Evolutionary conservation across 208 protist species (phyloP), one percentile per base, ranked within the genome.

Genomic region (Borovskyia barvae): DNA sequence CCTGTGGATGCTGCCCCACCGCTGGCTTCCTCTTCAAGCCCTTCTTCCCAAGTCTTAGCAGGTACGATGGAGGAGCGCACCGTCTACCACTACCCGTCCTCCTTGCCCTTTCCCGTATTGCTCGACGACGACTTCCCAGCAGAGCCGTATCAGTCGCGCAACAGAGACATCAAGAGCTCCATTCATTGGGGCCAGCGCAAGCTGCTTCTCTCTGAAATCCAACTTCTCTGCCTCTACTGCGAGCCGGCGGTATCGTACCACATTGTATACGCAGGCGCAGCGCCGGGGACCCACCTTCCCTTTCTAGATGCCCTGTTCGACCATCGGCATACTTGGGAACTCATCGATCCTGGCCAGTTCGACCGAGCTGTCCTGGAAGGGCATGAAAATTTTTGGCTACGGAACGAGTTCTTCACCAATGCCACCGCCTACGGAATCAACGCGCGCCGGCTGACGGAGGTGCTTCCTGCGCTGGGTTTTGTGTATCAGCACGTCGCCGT

Each of bases 141-240:
- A 1, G 80, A 94, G 77, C 32, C 46, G 43, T 98, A 98, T 58
- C 77, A 79, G 5, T 92, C 88, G 3, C 82, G 95, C 28, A 80
- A 77, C 53, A 49, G 42, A 3, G 84, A 97, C 33, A 66, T 87
- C 22, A 98, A 98, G 72, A 92, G 82, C 12, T 77, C 90, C 6
- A 79, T 95, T 17, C 97, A 98, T 72, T 98, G 97, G 95, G 97
- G 97, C 2, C 96, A 98, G 82, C 81, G 97, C 7, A 98, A 98
- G 72, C 74, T 98, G 0, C 69, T 98, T 7, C 60, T 98, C 11
- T 97, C 92, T 4, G 96, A 98, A 67, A 93, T 98, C 35, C 94
- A 98, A 75, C 84, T 98, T 33, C 77, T 98, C 7, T 82, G 76
- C 29, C 49, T 88, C 25, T 95, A 96, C 80, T 74, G 75, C 30